Conservation (phyloP, 2,329 filamentous ascomycete species). For the Trichophyton equinum region DNA sequence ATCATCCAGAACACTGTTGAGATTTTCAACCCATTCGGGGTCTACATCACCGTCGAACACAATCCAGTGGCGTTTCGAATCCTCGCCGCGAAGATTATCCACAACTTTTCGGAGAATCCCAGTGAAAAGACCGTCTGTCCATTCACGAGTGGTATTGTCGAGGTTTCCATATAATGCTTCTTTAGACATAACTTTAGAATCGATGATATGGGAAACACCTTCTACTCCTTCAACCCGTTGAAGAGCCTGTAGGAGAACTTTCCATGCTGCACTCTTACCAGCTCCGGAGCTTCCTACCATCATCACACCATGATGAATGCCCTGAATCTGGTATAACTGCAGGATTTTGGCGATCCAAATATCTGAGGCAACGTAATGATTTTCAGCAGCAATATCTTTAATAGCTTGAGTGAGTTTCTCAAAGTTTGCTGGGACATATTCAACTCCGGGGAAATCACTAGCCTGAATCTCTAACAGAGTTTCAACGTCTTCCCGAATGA, state of each 20-base stretch:
- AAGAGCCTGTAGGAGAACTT: slow-evolving; percentile 75
- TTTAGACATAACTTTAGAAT: slow-evolving; percentile 99
- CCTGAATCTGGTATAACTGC: slow-evolving; percentile 95
- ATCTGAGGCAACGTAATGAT: slow-evolving; percentile 79
- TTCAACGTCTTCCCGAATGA: slow-evolving; percentile 84
- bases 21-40: slow-evolving; percentile 97
- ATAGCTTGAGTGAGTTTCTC: slow-evolving; percentile 70
- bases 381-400: slow-evolving; percentile 66
- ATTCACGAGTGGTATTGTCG: slow-evolving; percentile 93
- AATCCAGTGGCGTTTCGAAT: slow-evolving; percentile 96
- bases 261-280: slow-evolving; percentile 94
- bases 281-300: slow-evolving; percentile 98
- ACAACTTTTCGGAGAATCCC: slow-evolving; percentile 97
- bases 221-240: slow-evolving; percentile 85
- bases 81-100: slow-evolving; percentile 94
- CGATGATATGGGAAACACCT: slow-evolving; percentile 92
- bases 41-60: slow-evolving; percentile 98
- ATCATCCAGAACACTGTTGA: slow-evolving; percentile 98
- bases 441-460: slow-evolving; percentile 79
- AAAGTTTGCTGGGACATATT: slow-evolving; percentile 83
- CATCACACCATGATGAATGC: slow-evolving; percentile 98
- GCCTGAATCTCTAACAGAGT: slow-evolving; percentile 74
- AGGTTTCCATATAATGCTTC: slow-evolving; percentile 91
- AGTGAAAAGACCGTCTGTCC: slow-evolving; percentile 97
- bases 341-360: slow-evolving; percentile 96